phyloP scores from a whole-genome alignment of 768 basidiomycete species.

The Podaxis sp. region DNA sequence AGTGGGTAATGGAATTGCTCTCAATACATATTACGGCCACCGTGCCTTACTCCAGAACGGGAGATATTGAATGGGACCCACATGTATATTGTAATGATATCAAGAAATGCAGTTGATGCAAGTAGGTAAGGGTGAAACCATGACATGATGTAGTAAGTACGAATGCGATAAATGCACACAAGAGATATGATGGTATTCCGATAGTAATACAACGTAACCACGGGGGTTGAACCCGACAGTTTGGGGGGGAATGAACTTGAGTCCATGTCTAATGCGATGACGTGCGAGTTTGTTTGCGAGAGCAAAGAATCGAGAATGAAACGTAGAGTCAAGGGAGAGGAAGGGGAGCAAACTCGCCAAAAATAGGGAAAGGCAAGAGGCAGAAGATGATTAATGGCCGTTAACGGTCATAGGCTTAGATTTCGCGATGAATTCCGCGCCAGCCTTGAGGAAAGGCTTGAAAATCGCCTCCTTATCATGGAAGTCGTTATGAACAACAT shows the following conservation, averaged over 20 bases:
- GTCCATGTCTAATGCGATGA: constrained; percentile 12
- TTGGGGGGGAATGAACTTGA: constrained; percentile 6
- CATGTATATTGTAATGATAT: constrained; percentile 22
- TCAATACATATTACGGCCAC: not conserved
- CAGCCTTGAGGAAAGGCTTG: constrained; percentile 78
- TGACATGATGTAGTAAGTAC: constrained; percentile 17
- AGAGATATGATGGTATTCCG: constrained; percentile 22
- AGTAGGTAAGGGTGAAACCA: constrained; percentile 20
- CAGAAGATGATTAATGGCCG: constrained; percentile 30
- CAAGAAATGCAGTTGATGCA: constrained; percentile 62
- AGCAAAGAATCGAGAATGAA: constrained; percentile 15
- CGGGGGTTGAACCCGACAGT: constrained; percentile 87
- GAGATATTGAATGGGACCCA: not conserved
- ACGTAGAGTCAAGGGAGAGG: constrained; percentile 14
- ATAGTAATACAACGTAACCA: constrained; percentile 36
- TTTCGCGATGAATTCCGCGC: constrained; percentile 53
- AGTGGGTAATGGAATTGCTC: not conserved
- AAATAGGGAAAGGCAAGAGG: not conserved
- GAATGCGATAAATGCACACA: constrained; percentile 13
- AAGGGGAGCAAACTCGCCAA: not conserved
- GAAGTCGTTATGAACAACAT: constrained; percentile 97
- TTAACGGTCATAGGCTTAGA: constrained; percentile 36
- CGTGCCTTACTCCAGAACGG: not conserved
- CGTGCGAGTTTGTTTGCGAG: constrained; percentile 16
- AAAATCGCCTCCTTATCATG: constrained; percentile 84